Evolutionary conservation across 2,329 filamentous ascomycete genomes (phyloP).

Genomic region (Parastagonospora avenae): DNA sequence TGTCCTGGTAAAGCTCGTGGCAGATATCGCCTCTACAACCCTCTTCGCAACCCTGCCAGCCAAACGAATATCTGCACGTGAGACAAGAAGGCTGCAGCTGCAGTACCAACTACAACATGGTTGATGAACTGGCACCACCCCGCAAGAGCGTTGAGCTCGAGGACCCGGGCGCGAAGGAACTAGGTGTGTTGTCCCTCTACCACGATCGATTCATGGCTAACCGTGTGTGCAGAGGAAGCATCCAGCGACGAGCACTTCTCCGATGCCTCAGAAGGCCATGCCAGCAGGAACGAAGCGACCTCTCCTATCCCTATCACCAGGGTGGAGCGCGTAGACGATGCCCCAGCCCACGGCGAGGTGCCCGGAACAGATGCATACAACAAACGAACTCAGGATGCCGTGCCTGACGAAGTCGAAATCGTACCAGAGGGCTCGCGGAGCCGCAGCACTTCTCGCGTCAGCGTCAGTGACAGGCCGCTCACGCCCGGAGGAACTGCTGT

Average conservation of each 20-base stretch:
- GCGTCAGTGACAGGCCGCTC: slow-evolving; percentile 52
- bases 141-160: slow-evolving; percentile 61
- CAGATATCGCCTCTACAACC: neutral
- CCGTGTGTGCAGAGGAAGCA: slow-evolving; percentile 36
- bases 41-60: neutral
- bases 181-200: slow-evolving; percentile 49
- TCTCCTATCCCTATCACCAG: slow-evolving; percentile 66
- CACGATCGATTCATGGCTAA: slow-evolving; percentile 12
- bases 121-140: slow-evolving; percentile 57
- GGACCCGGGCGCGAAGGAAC: slow-evolving; percentile 62
- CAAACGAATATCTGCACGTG: neutral
- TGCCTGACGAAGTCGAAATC: slow-evolving; percentile 68
- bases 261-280: slow-evolving; percentile 65
- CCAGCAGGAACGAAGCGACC: slow-evolving; percentile 48
- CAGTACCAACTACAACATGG: slow-evolving; percentile 32
- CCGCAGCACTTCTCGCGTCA: slow-evolving; percentile 48
- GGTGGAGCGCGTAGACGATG: slow-evolving; percentile 66
- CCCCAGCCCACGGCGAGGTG: slow-evolving; percentile 64
- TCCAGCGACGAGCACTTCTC: slow-evolving; percentile 69
- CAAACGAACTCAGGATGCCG: slow-evolving; percentile 63
- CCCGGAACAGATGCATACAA: slow-evolving; percentile 66
- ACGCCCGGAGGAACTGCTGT: slow-evolving; percentile 59
- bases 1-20: neutral
- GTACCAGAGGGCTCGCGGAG: slow-evolving; percentile 51
- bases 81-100: neutral